Evolutionary conservation across 108 stramenopile species (phyloP).

Genomic region (Skeletonema marinoi): DNA sequence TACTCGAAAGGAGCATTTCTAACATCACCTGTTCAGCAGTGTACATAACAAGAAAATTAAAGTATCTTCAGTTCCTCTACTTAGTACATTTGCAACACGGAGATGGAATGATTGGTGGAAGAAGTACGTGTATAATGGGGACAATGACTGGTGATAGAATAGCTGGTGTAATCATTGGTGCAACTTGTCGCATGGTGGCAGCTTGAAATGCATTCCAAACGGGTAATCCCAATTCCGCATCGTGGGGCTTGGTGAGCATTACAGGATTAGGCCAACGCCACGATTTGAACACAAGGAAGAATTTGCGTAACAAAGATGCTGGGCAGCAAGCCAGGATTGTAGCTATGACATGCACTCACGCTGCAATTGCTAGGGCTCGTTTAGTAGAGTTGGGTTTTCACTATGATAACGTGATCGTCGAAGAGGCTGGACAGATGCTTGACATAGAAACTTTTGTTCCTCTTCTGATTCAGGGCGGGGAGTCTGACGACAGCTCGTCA

Average conservation of each 20-base stretch:
- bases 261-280: conserved; percentile 93
- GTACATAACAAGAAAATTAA: too few species aligned
- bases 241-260: conserved; percentile 85
- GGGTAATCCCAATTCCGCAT: conserved; percentile 79
- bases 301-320: conserved; percentile 82
- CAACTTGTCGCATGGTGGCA: conserved; percentile 72
- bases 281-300: conserved; percentile 90
- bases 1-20: too few species aligned
- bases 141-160: too few species aligned
- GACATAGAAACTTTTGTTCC: conserved; percentile 97
- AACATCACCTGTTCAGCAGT: too few species aligned
- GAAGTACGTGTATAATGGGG: too few species aligned
- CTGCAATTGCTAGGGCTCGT: conserved; percentile 92
- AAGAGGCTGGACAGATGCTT: conserved; percentile 97
- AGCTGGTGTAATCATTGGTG: conserved; percentile 98
- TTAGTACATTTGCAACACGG: too few species aligned
- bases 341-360: conserved; percentile 99
- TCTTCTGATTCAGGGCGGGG: conserved; percentile 88
- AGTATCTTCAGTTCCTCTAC: too few species aligned
- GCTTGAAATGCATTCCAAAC: conserved; percentile 75
- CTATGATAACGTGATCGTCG: conserved; percentile 98
- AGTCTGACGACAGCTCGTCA: conserved; percentile 55
- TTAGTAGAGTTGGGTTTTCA: conserved; percentile 93
- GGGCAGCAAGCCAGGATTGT: conserved; percentile 95
- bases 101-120: too few species aligned